These are phyloP conservation scores for Puccinellia tenuiflora DNA, from an alignment of 176 grass and related monocot genomes.

Conservation along the genomic window DNA sequence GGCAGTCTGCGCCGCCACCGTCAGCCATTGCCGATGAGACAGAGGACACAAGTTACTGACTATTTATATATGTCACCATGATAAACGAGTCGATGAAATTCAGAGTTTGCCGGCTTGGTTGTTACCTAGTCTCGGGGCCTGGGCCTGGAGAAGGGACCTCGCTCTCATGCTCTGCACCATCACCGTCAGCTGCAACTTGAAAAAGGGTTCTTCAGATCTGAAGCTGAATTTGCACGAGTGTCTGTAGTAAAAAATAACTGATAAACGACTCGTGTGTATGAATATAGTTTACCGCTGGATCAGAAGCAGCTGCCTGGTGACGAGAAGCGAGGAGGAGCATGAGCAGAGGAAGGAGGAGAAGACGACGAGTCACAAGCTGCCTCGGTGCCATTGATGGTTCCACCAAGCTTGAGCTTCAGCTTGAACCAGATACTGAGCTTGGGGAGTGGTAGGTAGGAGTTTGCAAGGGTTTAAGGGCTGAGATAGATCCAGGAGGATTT, in stretches of 20 bases:
- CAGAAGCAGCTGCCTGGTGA: neutral
- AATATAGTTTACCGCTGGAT: neutral
- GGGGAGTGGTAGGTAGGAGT: neutral
- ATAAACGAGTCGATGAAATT: neutral
- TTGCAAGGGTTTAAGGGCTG: neutral
- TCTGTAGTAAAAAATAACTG: too few species aligned
- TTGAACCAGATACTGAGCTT: too few species aligned
- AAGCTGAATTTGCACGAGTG: too few species aligned
- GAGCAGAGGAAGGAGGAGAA: neutral
- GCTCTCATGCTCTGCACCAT: neutral
- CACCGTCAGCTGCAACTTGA: neutral
- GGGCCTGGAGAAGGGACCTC: neutral
- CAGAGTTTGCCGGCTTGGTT: neutral
- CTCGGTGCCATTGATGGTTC: neutral
- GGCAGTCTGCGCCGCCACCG: slow-evolving; percentile 41
- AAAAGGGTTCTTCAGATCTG: neutral
- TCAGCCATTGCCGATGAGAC: neutral
- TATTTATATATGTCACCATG: neutral
- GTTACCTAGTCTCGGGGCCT: neutral
- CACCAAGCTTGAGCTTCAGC: neutral
- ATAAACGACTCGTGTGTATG: too few species aligned
- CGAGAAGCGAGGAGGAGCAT: neutral
- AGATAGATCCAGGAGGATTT: neutral
- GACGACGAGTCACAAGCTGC: too few species aligned
- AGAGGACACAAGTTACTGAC: too few species aligned